A percentile compares a stretch with the other conserved stretches of the same genome.
Evolutionary conservation across 1,139 yeast genomes (phyloP).

Genomic region (Diutina catenulata): DNA sequence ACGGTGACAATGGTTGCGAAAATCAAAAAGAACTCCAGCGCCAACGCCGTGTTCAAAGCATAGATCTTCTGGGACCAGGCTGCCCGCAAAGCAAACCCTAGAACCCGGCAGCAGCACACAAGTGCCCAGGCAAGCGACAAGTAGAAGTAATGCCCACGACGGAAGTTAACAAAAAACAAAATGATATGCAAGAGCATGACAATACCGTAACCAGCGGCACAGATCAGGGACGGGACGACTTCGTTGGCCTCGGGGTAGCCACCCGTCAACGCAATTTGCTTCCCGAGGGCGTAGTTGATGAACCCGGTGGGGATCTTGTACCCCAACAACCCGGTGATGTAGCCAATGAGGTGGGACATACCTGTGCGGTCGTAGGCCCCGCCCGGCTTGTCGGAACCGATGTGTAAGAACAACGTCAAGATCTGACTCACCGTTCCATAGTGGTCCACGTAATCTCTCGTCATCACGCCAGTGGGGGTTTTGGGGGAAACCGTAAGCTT

Average conservation of each 20-base stretch:
- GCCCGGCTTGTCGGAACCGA: too few species aligned
- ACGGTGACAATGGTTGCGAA: slow-evolving; percentile 45
- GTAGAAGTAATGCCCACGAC: slow-evolving; percentile 57
- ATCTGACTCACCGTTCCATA: too few species aligned
- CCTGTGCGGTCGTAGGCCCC: too few species aligned
- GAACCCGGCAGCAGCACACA: slow-evolving; percentile 38
- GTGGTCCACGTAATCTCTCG: too few species aligned
- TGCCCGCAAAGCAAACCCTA: slow-evolving; percentile 54
- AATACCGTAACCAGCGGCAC: slow-evolving; percentile 46
- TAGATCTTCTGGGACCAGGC: slow-evolving; percentile 43
- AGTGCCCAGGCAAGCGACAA: slow-evolving; percentile 44
- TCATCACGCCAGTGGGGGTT: too few species aligned
- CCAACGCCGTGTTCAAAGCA: slow-evolving; percentile 39
- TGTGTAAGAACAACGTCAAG: too few species aligned
- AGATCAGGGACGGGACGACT: slow-evolving; percentile 52
- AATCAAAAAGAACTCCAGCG: slow-evolving; percentile 47
- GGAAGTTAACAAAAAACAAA: slow-evolving; percentile 38
- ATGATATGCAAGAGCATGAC: slow-evolving; percentile 35
- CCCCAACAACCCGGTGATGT: background rate
- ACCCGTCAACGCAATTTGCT: slow-evolving; percentile 50
- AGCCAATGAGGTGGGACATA: background rate
- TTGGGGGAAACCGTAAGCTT: too few species aligned
- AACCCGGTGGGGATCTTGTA: slow-evolving; percentile 20
- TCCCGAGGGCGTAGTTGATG: slow-evolving; percentile 20
- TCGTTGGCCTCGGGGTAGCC: slow-evolving; percentile 44